Conservation (phyloP, 345 rosid genomes). For the Populus alba region DNA sequence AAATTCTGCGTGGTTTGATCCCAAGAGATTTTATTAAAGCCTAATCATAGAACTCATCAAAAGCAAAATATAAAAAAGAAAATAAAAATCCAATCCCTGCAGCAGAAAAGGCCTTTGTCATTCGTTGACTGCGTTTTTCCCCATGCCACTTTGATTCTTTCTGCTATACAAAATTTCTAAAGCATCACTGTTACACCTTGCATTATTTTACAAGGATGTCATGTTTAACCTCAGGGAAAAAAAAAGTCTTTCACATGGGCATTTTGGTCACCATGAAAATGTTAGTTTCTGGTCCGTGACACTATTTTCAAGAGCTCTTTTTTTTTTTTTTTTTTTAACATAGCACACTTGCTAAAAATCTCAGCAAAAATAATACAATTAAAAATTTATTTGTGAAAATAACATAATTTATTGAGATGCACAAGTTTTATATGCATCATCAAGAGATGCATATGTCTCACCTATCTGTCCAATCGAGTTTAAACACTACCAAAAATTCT, state of each 20-base stretch:
- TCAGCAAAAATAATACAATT: too few relatives aligned
- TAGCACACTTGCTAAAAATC: too few relatives aligned
- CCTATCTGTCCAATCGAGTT: too few relatives aligned
- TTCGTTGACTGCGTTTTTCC: slow-evolving; percentile 40
- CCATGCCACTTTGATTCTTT: slow-evolving; percentile 20
- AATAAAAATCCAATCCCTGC: slow-evolving; percentile 22
- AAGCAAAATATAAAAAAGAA: slow-evolving; percentile 21
- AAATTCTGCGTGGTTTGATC: slow-evolving; percentile 46
- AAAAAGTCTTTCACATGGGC: neutral
- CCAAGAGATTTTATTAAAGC: slow-evolving; percentile 39
- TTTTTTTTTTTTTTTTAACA: too few relatives aligned
- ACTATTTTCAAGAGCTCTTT: neutral
- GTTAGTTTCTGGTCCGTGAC: neutral
- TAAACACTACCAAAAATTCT: too few relatives aligned
- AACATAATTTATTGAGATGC: too few relatives aligned
- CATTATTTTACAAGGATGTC: neutral
- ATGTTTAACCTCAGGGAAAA: neutral
- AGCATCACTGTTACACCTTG: slow-evolving; percentile 14
- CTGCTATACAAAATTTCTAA: neutral
- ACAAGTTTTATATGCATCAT: too few relatives aligned
- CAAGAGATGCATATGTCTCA: too few relatives aligned
- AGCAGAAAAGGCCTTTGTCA: slow-evolving; percentile 29
- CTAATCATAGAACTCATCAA: slow-evolving; percentile 58
- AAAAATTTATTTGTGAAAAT: too few relatives aligned
- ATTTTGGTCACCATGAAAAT: neutral